Conservation (phyloP, 768 basidiomycete species). For the Daedaleopsis nitida region DNA sequence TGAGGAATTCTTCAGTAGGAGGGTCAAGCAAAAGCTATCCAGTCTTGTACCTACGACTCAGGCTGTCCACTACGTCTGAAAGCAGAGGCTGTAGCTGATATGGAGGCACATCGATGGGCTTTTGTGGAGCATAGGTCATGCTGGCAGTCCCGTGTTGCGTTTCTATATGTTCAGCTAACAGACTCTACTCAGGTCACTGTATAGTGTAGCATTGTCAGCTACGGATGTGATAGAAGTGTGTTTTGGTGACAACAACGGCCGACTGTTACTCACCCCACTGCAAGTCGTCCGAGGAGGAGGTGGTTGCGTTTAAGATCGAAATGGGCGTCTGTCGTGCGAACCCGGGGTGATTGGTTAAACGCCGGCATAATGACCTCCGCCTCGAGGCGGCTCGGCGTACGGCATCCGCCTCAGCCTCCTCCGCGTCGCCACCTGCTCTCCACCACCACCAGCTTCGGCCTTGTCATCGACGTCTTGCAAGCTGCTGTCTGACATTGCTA, state of each 20-base stretch:
- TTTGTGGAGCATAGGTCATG: conserved; percentile 22
- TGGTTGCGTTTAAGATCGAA: not conserved
- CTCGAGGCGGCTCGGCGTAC: not conserved
- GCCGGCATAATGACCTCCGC: not conserved
- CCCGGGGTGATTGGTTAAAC: not conserved
- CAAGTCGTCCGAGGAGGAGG: not conserved
- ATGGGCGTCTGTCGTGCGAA: not conserved
- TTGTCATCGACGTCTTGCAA: too few relatives aligned
- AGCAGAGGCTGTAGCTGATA: conserved; percentile 47
- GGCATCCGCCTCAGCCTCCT: not conserved
- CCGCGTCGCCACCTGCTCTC: not conserved
- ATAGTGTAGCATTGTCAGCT: too few relatives aligned
- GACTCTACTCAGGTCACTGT: too few relatives aligned
- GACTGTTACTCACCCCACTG: not conserved
- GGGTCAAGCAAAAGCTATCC: conserved; percentile 6
- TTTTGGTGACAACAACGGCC: too few relatives aligned
- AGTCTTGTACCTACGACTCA: conserved; percentile 15
- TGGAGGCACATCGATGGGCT: conserved; percentile 50
- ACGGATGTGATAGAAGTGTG: too few relatives aligned
- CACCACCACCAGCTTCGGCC: too few relatives aligned
- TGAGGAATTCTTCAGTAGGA: not conserved
- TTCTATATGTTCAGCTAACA: too few relatives aligned
- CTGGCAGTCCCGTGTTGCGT: too few relatives aligned
- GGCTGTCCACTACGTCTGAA: conserved; percentile 19
- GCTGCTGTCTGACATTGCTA: too few relatives aligned